Percentiles rank a stretch among this genome's conserved stretches.
These are phyloP conservation scores for Penicillium malachiteum DNA, from an alignment of 495 filamentous ascomycete genomes.

Conservation along the genomic window DNA sequence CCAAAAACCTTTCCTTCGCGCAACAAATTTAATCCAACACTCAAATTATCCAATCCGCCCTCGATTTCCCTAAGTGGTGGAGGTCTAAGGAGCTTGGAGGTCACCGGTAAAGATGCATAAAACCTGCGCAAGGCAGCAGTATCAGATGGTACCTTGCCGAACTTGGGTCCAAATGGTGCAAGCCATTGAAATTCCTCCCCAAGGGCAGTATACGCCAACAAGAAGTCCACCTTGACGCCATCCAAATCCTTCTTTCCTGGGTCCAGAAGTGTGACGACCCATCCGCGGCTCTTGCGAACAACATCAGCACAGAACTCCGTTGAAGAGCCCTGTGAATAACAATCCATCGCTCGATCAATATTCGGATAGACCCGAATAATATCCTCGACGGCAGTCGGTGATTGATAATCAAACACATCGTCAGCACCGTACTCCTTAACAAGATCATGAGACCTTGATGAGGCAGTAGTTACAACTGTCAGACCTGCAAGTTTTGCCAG, in stretches of 20 bases:
- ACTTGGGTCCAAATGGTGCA: conserved; percentile 21
- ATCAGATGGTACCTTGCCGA: conserved; percentile 12
- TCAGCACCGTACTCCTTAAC: conserved; percentile 32
- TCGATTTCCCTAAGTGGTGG: conserved; percentile 12
- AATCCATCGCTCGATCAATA: conserved; percentile 20
- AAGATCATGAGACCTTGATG: conserved; percentile 22
- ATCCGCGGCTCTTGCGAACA: conserved; percentile 7
- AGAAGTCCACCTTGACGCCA: conserved; percentile 11
- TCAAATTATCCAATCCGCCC: conserved; percentile 10
- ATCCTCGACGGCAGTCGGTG: not conserved
- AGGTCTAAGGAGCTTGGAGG: conserved; percentile 7
- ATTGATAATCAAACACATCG: conserved; percentile 29
- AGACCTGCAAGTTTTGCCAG: conserved; percentile 22
- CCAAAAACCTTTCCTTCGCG: conserved; percentile 16
- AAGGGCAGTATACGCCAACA: conserved; percentile 21
- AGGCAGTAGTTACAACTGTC: conserved; percentile 36
- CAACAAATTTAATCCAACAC: conserved; percentile 14
- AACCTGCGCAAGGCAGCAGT: conserved; percentile 13
- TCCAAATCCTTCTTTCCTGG: conserved; percentile 8
- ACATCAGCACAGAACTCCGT: conserved; percentile 19
- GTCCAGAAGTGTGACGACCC: conserved; percentile 20
- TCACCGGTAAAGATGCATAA: conserved; percentile 8
- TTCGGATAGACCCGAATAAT: conserved; percentile 14
- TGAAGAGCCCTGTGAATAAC: conserved; percentile 24
- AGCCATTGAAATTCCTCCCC: conserved; percentile 17